Percentiles rank a stretch among this genome's conserved stretches.
Conservation (phyloP, 2,329 filamentous ascomycete genomes). For the Diaporthe ampelina region DNA sequence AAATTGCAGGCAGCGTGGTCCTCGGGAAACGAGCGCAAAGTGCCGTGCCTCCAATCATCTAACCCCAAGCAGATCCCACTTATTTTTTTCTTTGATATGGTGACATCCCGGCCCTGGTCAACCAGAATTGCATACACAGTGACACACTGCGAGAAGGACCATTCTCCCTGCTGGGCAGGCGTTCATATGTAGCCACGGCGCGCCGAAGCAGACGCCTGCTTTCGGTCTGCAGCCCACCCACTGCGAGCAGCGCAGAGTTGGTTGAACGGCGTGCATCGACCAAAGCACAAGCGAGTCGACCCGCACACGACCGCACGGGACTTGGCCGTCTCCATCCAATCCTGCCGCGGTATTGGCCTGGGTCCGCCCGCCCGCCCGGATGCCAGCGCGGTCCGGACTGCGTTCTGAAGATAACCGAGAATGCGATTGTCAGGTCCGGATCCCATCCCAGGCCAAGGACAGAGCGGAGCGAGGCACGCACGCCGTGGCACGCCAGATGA, state of each 20-base stretch:
- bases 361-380: background rate
- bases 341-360: background rate
- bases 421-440: conserved; percentile 27
- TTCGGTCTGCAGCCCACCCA: conserved; percentile 11
- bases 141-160: too few species aligned
- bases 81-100: conserved; percentile 14
- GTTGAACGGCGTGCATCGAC: background rate
- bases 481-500: background rate
- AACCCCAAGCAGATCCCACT: conserved; percentile 30
- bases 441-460: background rate
- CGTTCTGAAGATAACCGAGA: conserved; percentile 30
- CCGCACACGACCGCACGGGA: background rate
- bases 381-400: conserved; percentile 20
- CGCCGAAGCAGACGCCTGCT: conserved; percentile 1
- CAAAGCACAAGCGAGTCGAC: background rate
- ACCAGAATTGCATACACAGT: conserved; percentile 1
- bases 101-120: conserved; percentile 25
- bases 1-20: conserved; percentile 39
- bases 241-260: background rate
- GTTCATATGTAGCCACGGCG: background rate
- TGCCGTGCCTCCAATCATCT: conserved; percentile 33
- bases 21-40: conserved; percentile 11
- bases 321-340: conserved; percentile 14
- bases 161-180: background rate
- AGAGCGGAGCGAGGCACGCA: background rate